Evolutionary conservation across 306 rosid genomes (phyloP).

Genomic region (Psophocarpus tetragonolobus): DNA sequence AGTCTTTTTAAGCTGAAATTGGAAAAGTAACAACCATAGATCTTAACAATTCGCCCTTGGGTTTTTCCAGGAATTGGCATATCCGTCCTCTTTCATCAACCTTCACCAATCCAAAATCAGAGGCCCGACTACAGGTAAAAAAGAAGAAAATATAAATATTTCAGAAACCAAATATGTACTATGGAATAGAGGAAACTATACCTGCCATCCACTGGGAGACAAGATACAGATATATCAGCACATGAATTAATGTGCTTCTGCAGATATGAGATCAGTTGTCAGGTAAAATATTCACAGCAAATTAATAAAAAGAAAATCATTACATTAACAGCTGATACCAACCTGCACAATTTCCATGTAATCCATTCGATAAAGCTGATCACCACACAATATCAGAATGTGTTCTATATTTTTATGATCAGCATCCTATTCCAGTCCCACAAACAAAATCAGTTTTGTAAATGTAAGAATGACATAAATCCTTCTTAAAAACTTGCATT

Average conservation of each 20-base stretch:
- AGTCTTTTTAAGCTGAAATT: conserved; percentile 18
- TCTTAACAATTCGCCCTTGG: conserved; percentile 48
- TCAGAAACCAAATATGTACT: not conserved
- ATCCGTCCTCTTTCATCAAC: conserved; percentile 55
- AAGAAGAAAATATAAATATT: conserved; percentile 13
- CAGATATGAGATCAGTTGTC: conserved; percentile 23
- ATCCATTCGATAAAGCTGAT: conserved; percentile 61
- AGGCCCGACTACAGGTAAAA: conserved; percentile 43
- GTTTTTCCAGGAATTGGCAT: conserved; percentile 51
- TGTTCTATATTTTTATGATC: conserved; percentile 53
- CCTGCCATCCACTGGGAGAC: conserved; percentile 58
- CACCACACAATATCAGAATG: conserved; percentile 57
- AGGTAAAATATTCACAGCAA: conserved; percentile 22
- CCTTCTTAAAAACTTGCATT: not conserved
- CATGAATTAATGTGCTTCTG: conserved; percentile 52
- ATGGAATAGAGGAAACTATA: conserved; percentile 29
- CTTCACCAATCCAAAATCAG: conserved; percentile 54
- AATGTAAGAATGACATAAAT: conserved; percentile 13
- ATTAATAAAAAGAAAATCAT: conserved; percentile 7
- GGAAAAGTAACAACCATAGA: conserved; percentile 54
- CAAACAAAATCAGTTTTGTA: conserved; percentile 31
- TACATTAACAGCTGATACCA: not conserved
- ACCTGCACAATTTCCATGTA: conserved; percentile 56
- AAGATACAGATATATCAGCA: conserved; percentile 54
- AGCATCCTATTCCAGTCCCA: conserved; percentile 51